phyloP scores from a whole-genome alignment of 1,284 basidiomycete genomes.

The Pseudozyma hubeiensis region DNA sequence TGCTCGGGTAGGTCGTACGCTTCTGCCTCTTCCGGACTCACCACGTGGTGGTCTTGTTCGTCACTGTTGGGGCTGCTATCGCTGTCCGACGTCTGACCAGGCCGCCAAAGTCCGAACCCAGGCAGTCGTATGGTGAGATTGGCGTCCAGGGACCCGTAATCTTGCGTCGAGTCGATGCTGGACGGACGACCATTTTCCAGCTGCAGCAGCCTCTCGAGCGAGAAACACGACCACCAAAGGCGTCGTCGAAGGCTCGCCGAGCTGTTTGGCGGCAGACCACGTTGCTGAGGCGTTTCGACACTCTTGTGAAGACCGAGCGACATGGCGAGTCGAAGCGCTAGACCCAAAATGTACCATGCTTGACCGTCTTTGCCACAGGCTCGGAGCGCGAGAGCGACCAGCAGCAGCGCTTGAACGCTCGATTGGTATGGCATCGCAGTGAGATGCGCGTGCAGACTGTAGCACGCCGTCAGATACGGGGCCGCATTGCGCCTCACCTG shows the following conservation, averaged over 20 bases:
- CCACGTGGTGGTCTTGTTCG: background rate
- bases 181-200: slow-evolving; percentile 16
- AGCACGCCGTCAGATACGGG: slow-evolving; percentile 8
- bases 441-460: slow-evolving; percentile 14
- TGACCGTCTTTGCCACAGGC: slow-evolving; percentile 19
- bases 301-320: slow-evolving; percentile 21
- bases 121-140: slow-evolving; percentile 3
- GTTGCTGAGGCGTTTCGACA: background rate
- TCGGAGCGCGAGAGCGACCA: slow-evolving; percentile 12
- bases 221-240: slow-evolving; percentile 17
- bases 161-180: slow-evolving; percentile 4
- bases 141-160: slow-evolving; percentile 1
- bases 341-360: slow-evolving; percentile 13
- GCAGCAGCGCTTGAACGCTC: slow-evolving; percentile 15
- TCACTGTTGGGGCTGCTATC: background rate
- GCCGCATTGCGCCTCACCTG: background rate
- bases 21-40: background rate
- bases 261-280: background rate
- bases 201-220: slow-evolving; percentile 14
- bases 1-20: background rate
- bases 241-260: slow-evolving; percentile 2
- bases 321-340: slow-evolving; percentile 13
- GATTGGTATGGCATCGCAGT: slow-evolving; percentile 11
- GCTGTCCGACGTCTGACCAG: background rate
- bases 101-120: background rate